Conservation (phyloP, 1,139 yeast species). For the Pichia cactophila region DNA sequence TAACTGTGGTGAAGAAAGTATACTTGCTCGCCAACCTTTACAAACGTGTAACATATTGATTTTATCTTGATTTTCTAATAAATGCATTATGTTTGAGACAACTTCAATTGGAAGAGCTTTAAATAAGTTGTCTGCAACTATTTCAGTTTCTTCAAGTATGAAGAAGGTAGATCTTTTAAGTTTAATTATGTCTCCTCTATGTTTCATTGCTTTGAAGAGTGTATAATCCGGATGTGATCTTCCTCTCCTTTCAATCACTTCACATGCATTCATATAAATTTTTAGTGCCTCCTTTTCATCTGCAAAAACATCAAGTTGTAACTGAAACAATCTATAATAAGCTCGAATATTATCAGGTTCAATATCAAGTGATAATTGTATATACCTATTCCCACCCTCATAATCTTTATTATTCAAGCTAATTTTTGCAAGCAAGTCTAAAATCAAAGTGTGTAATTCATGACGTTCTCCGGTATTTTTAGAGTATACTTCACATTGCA, state of each 20-base stretch:
- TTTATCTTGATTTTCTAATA: conserved; percentile 5
- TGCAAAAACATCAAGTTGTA: background rate
- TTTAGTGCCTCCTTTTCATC: conserved; percentile 11
- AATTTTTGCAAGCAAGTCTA: conserved; percentile 5
- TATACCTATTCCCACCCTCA: background rate
- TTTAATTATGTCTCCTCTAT: conserved; percentile 1
- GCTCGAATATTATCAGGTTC: conserved; percentile 8
- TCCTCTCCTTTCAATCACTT: background rate
- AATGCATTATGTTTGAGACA: conserved; percentile 3
- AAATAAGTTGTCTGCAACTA: conserved; percentile 5
- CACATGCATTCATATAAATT: background rate
- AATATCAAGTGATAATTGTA: conserved; percentile 1
- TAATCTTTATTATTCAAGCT: conserved; percentile 1
- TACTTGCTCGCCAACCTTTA: conserved; percentile 12
- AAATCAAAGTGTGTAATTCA: conserved; percentile 1
- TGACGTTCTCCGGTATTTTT: background rate
- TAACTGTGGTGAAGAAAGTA: conserved; percentile 10
- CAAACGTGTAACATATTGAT: conserved; percentile 8
- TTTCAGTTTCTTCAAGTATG: background rate
- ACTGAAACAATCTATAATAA: conserved; percentile 1
- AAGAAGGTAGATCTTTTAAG: background rate
- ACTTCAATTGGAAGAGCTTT: conserved; percentile 12
- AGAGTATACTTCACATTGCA: background rate
- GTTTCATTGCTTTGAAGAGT: background rate
- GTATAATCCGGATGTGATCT: background rate